phyloP scores from a whole-genome alignment of 2,329 filamentous ascomycete genomes.

The Lecanicillium sp. region DNA sequence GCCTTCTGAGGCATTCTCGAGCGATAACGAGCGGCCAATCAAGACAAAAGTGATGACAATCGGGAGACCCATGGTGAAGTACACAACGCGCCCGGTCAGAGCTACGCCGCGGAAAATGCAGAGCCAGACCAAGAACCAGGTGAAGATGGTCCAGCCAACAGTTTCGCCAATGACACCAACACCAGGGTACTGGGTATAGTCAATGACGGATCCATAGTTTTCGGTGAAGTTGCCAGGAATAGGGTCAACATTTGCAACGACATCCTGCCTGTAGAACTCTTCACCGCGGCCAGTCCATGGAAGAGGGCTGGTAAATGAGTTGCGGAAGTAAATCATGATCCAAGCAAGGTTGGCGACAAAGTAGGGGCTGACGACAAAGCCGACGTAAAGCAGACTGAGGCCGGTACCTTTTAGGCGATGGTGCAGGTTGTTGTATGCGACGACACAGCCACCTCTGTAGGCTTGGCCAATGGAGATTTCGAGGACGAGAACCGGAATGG shows the following conservation, averaged over 20 bases:
- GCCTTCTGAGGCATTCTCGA: conserved; percentile 44
- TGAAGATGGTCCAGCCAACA: conserved; percentile 48
- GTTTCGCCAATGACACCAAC: conserved; percentile 43
- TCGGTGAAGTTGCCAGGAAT: conserved; percentile 28
- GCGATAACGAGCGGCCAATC: conserved; percentile 43
- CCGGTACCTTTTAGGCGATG: conserved; percentile 45
- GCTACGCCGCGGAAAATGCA: conserved; percentile 52
- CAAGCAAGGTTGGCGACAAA: conserved; percentile 49
- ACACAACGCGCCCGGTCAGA: conserved; percentile 48
- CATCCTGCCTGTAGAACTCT: conserved; percentile 42
- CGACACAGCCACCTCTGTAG: conserved; percentile 45
- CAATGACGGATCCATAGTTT: conserved; percentile 27
- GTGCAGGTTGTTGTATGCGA: conserved; percentile 46
- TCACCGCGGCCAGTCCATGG: conserved; percentile 43
- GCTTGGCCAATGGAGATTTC: conserved; percentile 64
- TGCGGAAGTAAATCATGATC: conserved; percentile 51
- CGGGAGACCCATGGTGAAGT: conserved; percentile 54
- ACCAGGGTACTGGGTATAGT: conserved; percentile 38
- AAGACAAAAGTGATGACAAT: conserved; percentile 49
- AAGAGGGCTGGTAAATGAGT: conserved; percentile 44
- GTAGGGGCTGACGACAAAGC: conserved; percentile 47
- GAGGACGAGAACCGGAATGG: conserved; percentile 46
- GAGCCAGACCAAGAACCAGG: conserved; percentile 52
- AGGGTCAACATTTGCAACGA: conserved; percentile 38
- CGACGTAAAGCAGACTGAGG: conserved; percentile 41